phyloP scores from a whole-genome alignment of 148 eudicot species.

The Linanthus parryae region DNA sequence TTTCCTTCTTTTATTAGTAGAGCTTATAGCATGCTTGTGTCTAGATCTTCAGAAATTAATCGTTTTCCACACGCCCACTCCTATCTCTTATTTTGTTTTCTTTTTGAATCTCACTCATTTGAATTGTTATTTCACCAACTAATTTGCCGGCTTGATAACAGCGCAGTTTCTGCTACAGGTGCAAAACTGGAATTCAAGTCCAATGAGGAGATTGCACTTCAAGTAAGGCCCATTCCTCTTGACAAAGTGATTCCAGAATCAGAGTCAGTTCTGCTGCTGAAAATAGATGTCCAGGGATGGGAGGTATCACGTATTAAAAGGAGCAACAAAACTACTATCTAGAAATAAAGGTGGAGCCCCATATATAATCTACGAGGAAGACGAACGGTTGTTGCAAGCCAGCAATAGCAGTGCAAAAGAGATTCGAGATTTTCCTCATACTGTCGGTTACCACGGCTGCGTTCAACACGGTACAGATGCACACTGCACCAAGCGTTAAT shows the following conservation, averaged over 20 bases:
- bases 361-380: constrained; percentile 90
- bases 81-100: not conserved
- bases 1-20: too few species aligned
- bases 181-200: constrained; percentile 94
- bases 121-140: constrained; percentile 35
- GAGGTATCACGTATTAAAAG: constrained; percentile 88
- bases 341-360: constrained; percentile 82
- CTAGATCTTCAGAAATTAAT: too few species aligned
- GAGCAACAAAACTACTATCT: constrained; percentile 73
- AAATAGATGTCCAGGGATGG: constrained; percentile 71
- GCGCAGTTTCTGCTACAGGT: constrained; percentile 88
- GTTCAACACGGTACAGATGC: constrained; percentile 86
- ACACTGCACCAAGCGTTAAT: constrained; percentile 66
- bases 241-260: constrained; percentile 25
- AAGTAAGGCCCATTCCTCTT: constrained; percentile 76
- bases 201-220: constrained; percentile 75
- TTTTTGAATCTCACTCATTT: constrained; percentile 3
- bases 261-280: constrained; percentile 14
- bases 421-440: constrained; percentile 66
- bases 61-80: not conserved
- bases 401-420: constrained; percentile 82
- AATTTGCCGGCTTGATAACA: constrained; percentile 91
- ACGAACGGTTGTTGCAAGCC: constrained; percentile 82
- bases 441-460: constrained; percentile 69
- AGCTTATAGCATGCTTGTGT: too few species aligned